These are phyloP conservation scores for Rhynchospora pubera DNA, from an alignment of 176 grass and related monocot species.

Conservation along the genomic window DNA sequence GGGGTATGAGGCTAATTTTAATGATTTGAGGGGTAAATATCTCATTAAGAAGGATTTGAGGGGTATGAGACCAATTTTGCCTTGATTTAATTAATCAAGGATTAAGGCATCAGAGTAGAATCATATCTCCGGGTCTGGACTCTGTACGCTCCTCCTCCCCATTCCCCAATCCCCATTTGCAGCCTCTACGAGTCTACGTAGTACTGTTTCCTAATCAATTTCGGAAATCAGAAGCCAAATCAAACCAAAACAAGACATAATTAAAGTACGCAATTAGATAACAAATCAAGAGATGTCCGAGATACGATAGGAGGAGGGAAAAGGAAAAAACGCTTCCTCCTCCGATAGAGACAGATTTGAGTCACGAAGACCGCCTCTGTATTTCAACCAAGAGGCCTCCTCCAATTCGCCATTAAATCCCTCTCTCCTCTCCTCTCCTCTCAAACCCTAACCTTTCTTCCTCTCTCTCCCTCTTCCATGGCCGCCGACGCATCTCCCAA, in stretches of 20 bases:
- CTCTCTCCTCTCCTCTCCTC: background rate
- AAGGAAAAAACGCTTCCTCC: slow-evolving; percentile 1
- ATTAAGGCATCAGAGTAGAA: too few relatives aligned
- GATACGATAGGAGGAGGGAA: background rate
- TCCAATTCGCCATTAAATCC: slow-evolving; percentile 35
- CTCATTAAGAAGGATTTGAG: too few relatives aligned
- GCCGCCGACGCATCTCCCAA: slow-evolving; percentile 46
- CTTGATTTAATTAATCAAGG: background rate
- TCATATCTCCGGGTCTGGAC: background rate
- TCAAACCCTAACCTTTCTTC: slow-evolving; percentile 32
- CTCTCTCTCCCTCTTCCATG: slow-evolving; percentile 38
- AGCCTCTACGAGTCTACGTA: too few relatives aligned
- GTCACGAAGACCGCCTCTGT: slow-evolving; percentile 19
- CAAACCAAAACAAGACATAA: background rate
- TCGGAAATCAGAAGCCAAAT: background rate
- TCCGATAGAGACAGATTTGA: slow-evolving; percentile 20
- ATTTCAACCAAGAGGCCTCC: slow-evolving; percentile 42
- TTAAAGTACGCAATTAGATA: slow-evolving; percentile 2
- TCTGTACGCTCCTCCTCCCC: too few relatives aligned
- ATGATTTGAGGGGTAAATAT: too few relatives aligned
- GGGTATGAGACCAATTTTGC: too few relatives aligned
- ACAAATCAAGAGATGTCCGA: background rate
- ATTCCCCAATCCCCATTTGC: too few relatives aligned
- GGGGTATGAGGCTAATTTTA: too few relatives aligned
- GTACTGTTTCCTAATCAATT: background rate